Evolutionary conservation across 2,329 filamentous ascomycete species (phyloP).

Genomic region (Colletotrichum liriopes): DNA sequence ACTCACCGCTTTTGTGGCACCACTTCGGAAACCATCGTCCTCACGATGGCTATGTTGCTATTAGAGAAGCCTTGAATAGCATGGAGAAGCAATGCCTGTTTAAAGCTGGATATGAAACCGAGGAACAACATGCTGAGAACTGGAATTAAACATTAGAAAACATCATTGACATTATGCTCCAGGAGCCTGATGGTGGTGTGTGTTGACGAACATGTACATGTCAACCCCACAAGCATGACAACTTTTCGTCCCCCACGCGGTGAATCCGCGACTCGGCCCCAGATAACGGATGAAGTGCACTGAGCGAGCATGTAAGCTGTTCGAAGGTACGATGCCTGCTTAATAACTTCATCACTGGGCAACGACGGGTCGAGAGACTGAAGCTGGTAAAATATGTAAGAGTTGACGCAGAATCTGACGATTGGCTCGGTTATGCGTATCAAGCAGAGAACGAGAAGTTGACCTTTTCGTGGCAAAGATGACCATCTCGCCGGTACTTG

Average conservation of each 20-base stretch:
- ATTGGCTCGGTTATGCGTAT: not conserved
- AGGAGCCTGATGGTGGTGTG: no score
- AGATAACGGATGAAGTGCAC: conserved; percentile 15
- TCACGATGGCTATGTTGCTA: conserved; percentile 20
- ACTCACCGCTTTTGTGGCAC: conserved; percentile 18
- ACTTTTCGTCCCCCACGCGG: conserved; percentile 17
- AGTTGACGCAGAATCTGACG: not conserved
- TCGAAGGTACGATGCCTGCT: conserved; percentile 21
- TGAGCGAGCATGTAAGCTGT: conserved; percentile 32
- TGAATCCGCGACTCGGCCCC: conserved; percentile 23
- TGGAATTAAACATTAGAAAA: not conserved
- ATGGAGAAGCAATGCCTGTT: conserved; percentile 19
- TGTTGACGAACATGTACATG: conserved; percentile 5
- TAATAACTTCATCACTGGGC: conserved; percentile 13
- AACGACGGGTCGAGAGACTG: conserved; percentile 24
- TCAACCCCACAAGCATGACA: conserved; percentile 16
- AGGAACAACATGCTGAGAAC: conserved; percentile 19
- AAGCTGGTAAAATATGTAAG: conserved; percentile 30
- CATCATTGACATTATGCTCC: no score
- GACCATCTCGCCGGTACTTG: not conserved
- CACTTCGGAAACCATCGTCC: conserved; percentile 33
- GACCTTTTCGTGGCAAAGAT: conserved; percentile 6
- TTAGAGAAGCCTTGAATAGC: conserved; percentile 21
- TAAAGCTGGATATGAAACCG: conserved; percentile 34
- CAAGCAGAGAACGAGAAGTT: not conserved